phyloP scores from a whole-genome alignment of 352 stramenopile species.

The Phytophthora pseudosyringae region DNA sequence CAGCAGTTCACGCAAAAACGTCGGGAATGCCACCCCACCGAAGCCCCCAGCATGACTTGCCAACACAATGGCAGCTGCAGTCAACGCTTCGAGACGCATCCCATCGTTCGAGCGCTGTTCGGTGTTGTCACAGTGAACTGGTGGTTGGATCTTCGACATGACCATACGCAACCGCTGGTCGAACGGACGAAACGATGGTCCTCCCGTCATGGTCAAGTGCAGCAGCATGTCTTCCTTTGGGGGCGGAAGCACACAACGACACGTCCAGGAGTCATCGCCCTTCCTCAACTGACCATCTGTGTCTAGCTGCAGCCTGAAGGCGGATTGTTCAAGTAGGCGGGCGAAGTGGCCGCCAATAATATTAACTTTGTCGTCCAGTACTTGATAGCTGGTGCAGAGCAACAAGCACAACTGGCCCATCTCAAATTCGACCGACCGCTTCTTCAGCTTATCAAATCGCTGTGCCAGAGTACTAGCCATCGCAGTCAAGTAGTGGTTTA shows the following conservation, averaged over 20 bases:
- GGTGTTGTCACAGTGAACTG: background rate
- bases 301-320: background rate
- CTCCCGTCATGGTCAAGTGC: too few relatives aligned
- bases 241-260: too few relatives aligned
- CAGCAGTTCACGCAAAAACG: conserved; percentile 1
- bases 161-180: background rate
- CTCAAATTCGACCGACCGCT: background rate
- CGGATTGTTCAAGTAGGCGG: background rate
- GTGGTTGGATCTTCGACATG: background rate
- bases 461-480: too few relatives aligned
- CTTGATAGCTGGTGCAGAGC: background rate
- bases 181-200: background rate
- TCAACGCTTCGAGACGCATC: conserved; percentile 1
- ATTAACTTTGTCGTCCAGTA: background rate
- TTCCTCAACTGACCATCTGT: background rate
- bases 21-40: background rate
- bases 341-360: background rate
- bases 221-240: too few relatives aligned
- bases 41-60: conserved; percentile 1
- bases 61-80: background rate
- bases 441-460: background rate
- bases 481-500: too few relatives aligned
- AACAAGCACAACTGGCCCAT: conserved; percentile 3
- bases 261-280: too few relatives aligned
- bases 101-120: background rate